phyloP scores from a whole-genome alignment of 352 stramenopile genomes.

The Globisporangium cystogenes region DNA sequence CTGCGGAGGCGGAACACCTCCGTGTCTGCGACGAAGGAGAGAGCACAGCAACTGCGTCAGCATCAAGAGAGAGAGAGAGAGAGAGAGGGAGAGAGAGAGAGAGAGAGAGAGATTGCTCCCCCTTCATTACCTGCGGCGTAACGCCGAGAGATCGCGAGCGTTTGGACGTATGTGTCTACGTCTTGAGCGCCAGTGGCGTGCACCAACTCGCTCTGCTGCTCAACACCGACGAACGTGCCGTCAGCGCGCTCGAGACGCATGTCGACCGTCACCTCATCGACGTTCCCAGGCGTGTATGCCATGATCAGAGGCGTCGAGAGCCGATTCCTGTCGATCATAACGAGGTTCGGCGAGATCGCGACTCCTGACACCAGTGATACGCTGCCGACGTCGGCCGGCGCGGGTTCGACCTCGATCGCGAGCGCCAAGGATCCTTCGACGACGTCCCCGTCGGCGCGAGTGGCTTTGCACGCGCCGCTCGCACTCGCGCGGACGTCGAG shows the following conservation, averaged over 20 bases:
- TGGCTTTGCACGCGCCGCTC: conserved; percentile 12
- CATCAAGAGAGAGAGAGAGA: not conserved
- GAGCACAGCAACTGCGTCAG: not conserved
- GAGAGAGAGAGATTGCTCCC: not conserved
- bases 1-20: conserved; percentile 3
- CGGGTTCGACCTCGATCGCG: conserved; percentile 13
- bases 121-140: not conserved
- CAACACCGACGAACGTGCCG: conserved; percentile 18
- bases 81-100: not conserved
- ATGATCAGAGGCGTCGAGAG: conserved; percentile 8
- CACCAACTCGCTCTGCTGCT: conserved; percentile 2
- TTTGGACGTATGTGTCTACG: conserved; percentile 7
- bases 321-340: conserved; percentile 6
- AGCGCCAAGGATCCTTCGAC: conserved; percentile 7
- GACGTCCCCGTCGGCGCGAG: not conserved
- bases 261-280: conserved; percentile 13
- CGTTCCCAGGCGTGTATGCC: conserved; percentile 15
- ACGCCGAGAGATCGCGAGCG: conserved; percentile 3
- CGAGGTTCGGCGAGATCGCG: conserved; percentile 4
- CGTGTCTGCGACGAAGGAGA: not conserved
- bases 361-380: not conserved
- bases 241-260: conserved; percentile 15
- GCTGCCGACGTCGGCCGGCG: conserved; percentile 10
- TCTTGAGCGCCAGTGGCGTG: not conserved
- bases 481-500: conserved; percentile 4